Evolutionary conservation across 2,329 filamentous ascomycete genomes (phyloP).

Genomic region (Beauveria brongniartii): DNA sequence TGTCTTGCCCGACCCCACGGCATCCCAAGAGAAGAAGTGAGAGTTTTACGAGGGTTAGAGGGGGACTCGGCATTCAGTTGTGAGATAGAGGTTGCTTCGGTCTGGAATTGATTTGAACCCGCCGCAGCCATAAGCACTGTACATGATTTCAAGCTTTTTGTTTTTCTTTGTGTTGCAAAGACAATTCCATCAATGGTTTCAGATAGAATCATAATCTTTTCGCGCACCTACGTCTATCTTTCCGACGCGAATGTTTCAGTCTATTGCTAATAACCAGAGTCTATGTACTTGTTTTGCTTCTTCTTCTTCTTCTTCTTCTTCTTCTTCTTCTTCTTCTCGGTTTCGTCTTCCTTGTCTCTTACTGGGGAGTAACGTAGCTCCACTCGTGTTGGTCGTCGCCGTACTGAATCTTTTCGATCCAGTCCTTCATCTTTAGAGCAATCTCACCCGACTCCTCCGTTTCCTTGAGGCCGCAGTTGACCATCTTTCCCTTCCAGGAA

Average conservation of each 20-base stretch:
- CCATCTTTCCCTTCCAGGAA: conserved; percentile 73
- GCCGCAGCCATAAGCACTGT: conserved; percentile 16
- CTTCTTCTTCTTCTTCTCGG: background rate
- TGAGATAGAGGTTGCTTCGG: conserved; percentile 7
- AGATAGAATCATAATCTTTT: conserved; percentile 17
- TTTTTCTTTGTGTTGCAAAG: conserved; percentile 17
- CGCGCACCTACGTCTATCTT: background rate
- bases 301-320: background rate
- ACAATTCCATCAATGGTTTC: conserved; percentile 22
- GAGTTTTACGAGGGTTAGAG: conserved; percentile 13
- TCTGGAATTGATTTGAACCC: conserved; percentile 10
- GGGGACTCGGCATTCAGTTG: conserved; percentile 3
- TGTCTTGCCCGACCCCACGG: conserved; percentile 70
- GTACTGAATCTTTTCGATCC: conserved; percentile 95
- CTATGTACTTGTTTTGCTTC: conserved; percentile 10
- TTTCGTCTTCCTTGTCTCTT: conserved; percentile 11
- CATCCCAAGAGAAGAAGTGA: conserved; percentile 48
- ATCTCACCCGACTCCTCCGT: conserved; percentile 82
- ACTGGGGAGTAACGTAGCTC: conserved; percentile 53
- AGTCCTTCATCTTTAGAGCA: conserved; percentile 81
- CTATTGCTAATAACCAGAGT: background rate
- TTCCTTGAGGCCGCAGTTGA: conserved; percentile 76
- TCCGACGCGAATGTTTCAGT: background rate
- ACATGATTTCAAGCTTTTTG: conserved; percentile 25
- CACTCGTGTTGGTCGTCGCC: conserved; percentile 87